These are phyloP conservation scores for Volutella citrinella DNA, from an alignment of 2,329 filamentous ascomycete species.

Conservation along the genomic window DNA sequence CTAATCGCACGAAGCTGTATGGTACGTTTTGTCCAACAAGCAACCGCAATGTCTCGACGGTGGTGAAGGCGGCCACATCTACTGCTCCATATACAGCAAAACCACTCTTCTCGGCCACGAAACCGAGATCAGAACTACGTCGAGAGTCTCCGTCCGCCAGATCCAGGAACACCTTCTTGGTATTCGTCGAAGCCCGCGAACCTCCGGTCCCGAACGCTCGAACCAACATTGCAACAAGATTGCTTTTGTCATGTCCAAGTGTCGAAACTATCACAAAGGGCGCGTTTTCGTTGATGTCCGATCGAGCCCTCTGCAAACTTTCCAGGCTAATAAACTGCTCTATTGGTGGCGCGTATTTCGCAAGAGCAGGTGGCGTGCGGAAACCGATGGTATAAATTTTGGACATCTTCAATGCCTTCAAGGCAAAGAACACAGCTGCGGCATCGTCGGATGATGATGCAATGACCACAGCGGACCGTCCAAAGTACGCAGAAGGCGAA, in stretches of 20 bases:
- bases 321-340: conserved; percentile 79
- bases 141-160: conserved; percentile 56
- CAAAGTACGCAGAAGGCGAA: conserved; percentile 76
- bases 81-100: conserved; percentile 78
- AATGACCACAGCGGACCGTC: conserved; percentile 71
- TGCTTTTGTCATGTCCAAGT: conserved; percentile 72
- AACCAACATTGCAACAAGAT: conserved; percentile 73
- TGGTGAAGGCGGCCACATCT: conserved; percentile 80
- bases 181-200: conserved; percentile 33
- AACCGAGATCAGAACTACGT: conserved; percentile 64
- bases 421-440: conserved; percentile 73
- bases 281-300: conserved; percentile 48
- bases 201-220: conserved; percentile 61
- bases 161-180: conserved; percentile 74
- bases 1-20: conserved; percentile 81
- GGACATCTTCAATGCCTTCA: conserved; percentile 71
- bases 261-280: conserved; percentile 82
- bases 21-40: conserved; percentile 84
- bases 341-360: conserved; percentile 61
- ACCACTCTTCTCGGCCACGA: conserved; percentile 69
- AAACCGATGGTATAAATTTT: conserved; percentile 86
- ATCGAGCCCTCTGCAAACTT: conserved; percentile 51
- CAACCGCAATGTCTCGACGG: conserved; percentile 74
- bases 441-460: conserved; percentile 73
- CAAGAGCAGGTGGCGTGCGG: conserved; percentile 59